phyloP scores from a whole-genome alignment of 225 moss, liverwort and hornwort species.

The Pseudisothecium myosuroides region DNA sequence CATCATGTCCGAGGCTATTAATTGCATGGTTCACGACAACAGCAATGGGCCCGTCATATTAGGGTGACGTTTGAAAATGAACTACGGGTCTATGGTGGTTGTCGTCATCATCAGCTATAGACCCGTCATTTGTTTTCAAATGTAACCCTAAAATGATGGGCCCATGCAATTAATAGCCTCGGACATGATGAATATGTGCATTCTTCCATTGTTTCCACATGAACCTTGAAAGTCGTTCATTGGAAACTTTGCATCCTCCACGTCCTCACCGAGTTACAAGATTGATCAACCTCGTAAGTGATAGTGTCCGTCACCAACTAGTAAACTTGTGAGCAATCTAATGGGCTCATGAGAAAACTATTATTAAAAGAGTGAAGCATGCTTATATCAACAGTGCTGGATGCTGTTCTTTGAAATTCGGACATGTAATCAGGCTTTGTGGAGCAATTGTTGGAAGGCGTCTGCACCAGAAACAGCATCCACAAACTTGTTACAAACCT shows the following conservation, averaged over 20 bases:
- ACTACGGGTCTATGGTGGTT: rapidly evolving
- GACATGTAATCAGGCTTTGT: background rate
- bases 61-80: rapidly evolving
- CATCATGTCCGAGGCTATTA: background rate
- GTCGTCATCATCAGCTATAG: no score
- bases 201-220: background rate
- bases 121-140: no score
- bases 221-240: background rate
- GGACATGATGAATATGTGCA: no score
- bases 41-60: rapidly evolving
- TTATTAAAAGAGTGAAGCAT: no score
- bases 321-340: background rate
- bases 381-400: background rate
- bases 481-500: background rate
- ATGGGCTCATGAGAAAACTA: no score
- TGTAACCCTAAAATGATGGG: no score
- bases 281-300: background rate
- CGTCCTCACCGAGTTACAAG: background rate
- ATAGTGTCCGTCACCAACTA: background rate
- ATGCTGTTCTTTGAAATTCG: background rate
- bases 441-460: background rate
- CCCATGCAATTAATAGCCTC: no score
- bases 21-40: background rate
- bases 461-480: background rate
- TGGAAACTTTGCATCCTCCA: background rate